These are phyloP conservation scores for Datura wrightii DNA, from an alignment of 257 asterid species.

Conservation along the genomic window DNA sequence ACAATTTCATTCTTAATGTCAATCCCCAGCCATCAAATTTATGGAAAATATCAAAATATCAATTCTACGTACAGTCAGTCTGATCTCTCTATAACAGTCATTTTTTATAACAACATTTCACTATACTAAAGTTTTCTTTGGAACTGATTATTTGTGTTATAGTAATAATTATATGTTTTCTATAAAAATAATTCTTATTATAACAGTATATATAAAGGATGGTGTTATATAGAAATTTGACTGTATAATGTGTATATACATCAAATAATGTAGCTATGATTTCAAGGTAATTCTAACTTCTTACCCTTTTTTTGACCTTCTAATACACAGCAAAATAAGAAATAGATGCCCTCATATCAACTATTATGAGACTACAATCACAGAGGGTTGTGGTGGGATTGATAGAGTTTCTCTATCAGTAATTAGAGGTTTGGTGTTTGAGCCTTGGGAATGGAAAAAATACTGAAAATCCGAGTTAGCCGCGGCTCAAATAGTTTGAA, in stretches of 20 bases:
- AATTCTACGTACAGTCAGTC: not conserved
- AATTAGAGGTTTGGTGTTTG: not conserved
- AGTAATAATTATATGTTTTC: no score
- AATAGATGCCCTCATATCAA: not conserved
- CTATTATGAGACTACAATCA: not conserved
- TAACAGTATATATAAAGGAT: no score
- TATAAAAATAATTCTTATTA: no score
- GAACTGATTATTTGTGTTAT: no score
- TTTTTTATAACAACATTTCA: no score
- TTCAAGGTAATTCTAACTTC: not conserved
- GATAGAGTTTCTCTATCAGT: not conserved
- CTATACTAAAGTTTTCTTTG: not conserved
- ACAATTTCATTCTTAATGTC: slow-evolving; percentile 23
- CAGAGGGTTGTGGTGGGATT: not conserved
- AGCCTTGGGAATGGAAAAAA: not conserved
- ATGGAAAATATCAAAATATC: not conserved
- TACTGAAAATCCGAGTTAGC: not conserved
- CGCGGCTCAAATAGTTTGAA: not conserved
- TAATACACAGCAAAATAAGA: not conserved
- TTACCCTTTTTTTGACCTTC: not conserved
- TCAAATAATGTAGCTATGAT: not conserved
- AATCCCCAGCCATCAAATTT: slow-evolving; percentile 15
- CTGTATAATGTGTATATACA: not conserved
- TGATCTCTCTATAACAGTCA: not conserved
- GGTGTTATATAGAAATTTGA: no score